Percentiles rank a stretch among this genome's conserved stretches.
Evolutionary conservation across 805 yeast species (phyloP).

Genomic region (Kregervanrija pseudodelftensis): DNA sequence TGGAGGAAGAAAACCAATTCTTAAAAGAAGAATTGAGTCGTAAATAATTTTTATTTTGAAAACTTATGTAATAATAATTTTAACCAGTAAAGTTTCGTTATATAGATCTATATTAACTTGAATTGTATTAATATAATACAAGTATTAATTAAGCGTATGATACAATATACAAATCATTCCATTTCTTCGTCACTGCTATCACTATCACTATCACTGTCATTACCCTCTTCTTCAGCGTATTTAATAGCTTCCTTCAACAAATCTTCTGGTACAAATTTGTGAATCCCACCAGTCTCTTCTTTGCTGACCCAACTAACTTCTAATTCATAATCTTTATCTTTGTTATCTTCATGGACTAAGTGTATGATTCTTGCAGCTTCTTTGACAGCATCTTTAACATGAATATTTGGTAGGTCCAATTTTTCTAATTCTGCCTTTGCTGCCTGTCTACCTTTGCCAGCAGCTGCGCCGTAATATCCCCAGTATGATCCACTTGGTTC

Average conservation of each 20-base stretch:
- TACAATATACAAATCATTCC: slow-evolving; percentile 20
- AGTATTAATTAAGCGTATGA: not conserved
- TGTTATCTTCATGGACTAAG: slow-evolving; percentile 94
- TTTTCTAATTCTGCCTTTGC: slow-evolving; percentile 96
- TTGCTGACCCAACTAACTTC: slow-evolving; percentile 85
- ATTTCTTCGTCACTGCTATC: slow-evolving; percentile 26
- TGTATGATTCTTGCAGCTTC: slow-evolving; percentile 92
- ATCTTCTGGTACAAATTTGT: slow-evolving; percentile 73
- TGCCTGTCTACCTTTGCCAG: slow-evolving; percentile 98
- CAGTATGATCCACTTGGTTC: slow-evolving; percentile 97
- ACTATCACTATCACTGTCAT: slow-evolving; percentile 42
- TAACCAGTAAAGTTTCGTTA: not conserved
- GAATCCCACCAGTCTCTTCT: slow-evolving; percentile 72
- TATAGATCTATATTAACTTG: not conserved
- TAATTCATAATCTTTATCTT: slow-evolving; percentile 93
- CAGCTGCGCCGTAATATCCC: slow-evolving; percentile 97
- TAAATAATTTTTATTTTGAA: not conserved
- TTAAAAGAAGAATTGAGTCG: slow-evolving; percentile 16
- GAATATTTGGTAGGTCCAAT: slow-evolving; percentile 61
- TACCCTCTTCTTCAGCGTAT: slow-evolving; percentile 81
- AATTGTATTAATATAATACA: not conserved
- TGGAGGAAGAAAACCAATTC: slow-evolving; percentile 48
- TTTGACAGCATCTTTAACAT: slow-evolving; percentile 78
- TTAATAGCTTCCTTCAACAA: slow-evolving; percentile 76
- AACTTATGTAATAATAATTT: not conserved